Conservation (phyloP, 768 basidiomycete genomes). For the Favolaschia claudopus region DNA sequence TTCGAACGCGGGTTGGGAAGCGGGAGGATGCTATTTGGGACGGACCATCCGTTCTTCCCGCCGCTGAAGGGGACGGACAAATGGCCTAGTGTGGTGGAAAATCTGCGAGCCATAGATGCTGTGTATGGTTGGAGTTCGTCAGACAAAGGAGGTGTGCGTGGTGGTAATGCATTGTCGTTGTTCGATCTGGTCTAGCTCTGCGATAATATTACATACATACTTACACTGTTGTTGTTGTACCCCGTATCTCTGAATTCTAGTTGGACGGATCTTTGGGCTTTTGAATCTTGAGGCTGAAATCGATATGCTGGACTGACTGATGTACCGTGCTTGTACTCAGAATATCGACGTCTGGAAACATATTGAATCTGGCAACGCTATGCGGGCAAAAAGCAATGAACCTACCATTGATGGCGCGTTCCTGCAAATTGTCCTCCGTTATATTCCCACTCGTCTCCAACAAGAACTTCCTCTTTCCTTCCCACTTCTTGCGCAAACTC, state of each 20-base stretch:
- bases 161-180: conserved; percentile 75
- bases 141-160: conserved; percentile 72
- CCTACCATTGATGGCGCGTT: conserved; percentile 84
- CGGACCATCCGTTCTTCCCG: conserved; percentile 93
- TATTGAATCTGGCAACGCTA: not conserved
- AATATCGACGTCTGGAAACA: conserved; percentile 85
- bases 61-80: conserved; percentile 71
- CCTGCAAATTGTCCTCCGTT: conserved; percentile 84
- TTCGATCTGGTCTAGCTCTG: conserved; percentile 55
- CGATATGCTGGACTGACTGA: conserved; percentile 92
- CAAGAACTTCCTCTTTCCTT: conserved; percentile 80
- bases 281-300: conserved; percentile 97
- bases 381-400: not conserved
- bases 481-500: conserved; percentile 81
- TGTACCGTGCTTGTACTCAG: conserved; percentile 90
- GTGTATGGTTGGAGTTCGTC: conserved; percentile 66
- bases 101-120: conserved; percentile 77
- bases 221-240: too few species aligned
- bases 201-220: conserved; percentile 8
- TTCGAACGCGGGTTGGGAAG: conserved; percentile 56
- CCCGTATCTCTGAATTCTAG: too few species aligned
- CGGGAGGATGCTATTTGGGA: conserved; percentile 77
- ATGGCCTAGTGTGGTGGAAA: conserved; percentile 89
- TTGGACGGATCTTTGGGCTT: conserved; percentile 60
- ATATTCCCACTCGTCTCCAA: conserved; percentile 97